Evolutionary conservation across 441 rosid species (phyloP), one percentile per base, ranked within the genome.

Genomic region (Euphorbia schlechtendalii): DNA sequence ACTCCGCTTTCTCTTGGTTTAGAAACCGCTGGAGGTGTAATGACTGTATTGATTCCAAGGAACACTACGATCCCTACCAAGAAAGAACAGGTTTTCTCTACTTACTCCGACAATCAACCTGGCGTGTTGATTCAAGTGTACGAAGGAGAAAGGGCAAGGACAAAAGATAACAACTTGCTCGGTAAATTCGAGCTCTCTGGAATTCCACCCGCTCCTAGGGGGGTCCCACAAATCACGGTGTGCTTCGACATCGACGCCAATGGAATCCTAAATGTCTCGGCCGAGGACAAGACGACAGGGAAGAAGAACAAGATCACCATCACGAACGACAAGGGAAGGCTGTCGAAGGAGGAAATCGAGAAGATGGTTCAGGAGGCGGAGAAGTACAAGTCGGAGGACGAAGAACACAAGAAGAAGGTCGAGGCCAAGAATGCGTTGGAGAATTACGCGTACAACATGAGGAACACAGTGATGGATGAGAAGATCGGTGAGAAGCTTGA

Each of bases 341-440:
- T n/a, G n/a, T n/a, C n/a, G n/a, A n/a, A n/a, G n/a, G n/a, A n/a
- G n/a, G n/a, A n/a, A n/a, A n/a, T 83, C 36, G 83, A 80, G 73
- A 76, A 85, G 80, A 85, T 82, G 90, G 86, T 87, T 10, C 81
- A 87, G 55, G 94, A 87, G 56, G 93, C 93, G 0, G 93, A 87
- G 82, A 85, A 83, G 62, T 81, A 83, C 79, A 86, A 80, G 78
- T 64, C 89, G 0, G 92, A 86, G 64, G 86, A 86, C 0, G 85
- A 87, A 61, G 88, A 83, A 52, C 88, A 82, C 74, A n/a, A n/a
- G n/a, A n/a, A n/a, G n/a, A n/a, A n/a, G n/a, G n/a, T n/a, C n/a
- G n/a, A n/a, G n/a, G n/a, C n/a, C n/a, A n/a, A n/a, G n/a, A n/a
- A n/a, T n/a, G n/a, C n/a, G n/a, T n/a, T n/a, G n/a, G n/a, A n/a